These are phyloP conservation scores for Xylaria curta DNA, from an alignment of 495 filamentous ascomycete genomes.

Conservation along the genomic window DNA sequence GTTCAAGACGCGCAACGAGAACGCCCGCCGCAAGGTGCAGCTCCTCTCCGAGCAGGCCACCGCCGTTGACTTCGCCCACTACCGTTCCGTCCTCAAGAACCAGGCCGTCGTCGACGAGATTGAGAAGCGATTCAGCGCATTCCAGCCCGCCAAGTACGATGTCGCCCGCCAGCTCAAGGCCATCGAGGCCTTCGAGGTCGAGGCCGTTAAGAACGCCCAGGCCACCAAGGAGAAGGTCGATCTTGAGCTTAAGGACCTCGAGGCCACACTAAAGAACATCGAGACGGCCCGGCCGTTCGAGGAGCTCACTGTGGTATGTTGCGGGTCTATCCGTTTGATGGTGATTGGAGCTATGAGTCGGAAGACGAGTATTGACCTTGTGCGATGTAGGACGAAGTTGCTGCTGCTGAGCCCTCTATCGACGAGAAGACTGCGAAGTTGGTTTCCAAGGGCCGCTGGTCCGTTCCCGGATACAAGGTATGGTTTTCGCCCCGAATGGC, in stretches of 20 bases:
- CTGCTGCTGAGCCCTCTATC: constrained; percentile 89
- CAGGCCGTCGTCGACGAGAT: constrained; percentile 91
- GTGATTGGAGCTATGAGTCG: background rate
- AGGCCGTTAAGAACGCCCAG: constrained; percentile 95
- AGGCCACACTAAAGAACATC: constrained; percentile 95
- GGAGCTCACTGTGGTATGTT: constrained; percentile 94
- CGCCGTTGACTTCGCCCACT: constrained; percentile 88
- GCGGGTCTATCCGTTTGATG: constrained; percentile 16
- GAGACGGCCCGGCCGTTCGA: constrained; percentile 96
- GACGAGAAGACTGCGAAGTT: constrained; percentile 91
- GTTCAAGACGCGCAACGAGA: constrained; percentile 99
- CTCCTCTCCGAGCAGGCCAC: constrained; percentile 78
- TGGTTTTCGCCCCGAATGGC: constrained; percentile 33
- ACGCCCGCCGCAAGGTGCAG: constrained; percentile 90
- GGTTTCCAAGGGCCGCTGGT: constrained; percentile 96
- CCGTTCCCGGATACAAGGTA: constrained; percentile 98
- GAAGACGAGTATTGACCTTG: constrained; percentile 26
- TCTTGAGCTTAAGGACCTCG: constrained; percentile 85
- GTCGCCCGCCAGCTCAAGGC: constrained; percentile 90
- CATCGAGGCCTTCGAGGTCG: constrained; percentile 95
- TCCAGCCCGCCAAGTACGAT: constrained; percentile 92
- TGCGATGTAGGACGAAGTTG: constrained; percentile 82
- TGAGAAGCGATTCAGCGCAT: constrained; percentile 87
- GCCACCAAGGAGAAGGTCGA: constrained; percentile 95
- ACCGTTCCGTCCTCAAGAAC: constrained; percentile 94